Percentiles rank a stretch among this genome's conserved stretches.
These are phyloP conservation scores for Tolypocladium ophioglossoides DNA, from an alignment of 2,329 filamentous ascomycete genomes.

Conservation along the genomic window DNA sequence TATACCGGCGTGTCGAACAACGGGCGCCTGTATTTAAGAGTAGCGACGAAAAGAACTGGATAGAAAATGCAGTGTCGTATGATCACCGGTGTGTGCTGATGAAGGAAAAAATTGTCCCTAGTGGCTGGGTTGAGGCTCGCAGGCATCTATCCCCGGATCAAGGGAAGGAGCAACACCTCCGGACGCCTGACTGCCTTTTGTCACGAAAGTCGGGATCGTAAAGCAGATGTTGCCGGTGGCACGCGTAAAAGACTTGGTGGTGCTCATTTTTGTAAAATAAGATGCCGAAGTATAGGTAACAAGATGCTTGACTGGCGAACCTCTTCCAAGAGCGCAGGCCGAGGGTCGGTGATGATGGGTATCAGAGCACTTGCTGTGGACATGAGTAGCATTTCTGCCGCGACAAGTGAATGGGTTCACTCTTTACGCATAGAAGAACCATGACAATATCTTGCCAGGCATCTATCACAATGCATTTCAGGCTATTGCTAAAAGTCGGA, in stretches of 20 bases:
- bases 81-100: not conserved
- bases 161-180: not conserved
- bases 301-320: not conserved
- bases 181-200: not conserved
- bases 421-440: no score
- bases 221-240: not conserved
- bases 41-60: not conserved
- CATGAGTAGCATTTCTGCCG: not conserved
- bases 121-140: not conserved
- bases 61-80: not conserved
- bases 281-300: not conserved
- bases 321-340: not conserved
- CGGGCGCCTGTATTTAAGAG: no score
- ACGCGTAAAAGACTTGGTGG: not conserved
- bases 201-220: not conserved
- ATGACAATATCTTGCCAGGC: no score
- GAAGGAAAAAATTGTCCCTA: not conserved
- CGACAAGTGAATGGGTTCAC: not conserved
- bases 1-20: not conserved
- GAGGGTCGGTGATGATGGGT: not conserved
- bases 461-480: no score
- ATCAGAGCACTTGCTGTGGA: not conserved
- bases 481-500: no score
- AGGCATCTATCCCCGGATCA: not conserved
- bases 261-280: not conserved